phyloP scores from a whole-genome alignment of 2,329 filamentous ascomycete genomes.

The Tolypocladium paradoxum region DNA sequence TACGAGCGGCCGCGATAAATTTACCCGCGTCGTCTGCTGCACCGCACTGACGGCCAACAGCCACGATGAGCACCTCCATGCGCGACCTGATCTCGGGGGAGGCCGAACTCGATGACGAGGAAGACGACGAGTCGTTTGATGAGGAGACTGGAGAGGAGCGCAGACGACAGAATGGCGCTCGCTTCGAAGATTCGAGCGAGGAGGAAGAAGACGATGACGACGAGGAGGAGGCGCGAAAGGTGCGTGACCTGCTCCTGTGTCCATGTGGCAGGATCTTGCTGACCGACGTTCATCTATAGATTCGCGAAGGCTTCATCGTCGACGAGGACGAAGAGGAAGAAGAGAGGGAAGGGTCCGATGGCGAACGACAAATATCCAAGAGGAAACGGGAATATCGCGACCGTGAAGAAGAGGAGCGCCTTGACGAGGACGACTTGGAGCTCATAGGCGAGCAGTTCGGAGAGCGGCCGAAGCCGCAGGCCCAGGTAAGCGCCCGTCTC shows the following conservation, averaged over 20 bases:
- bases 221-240: constrained; percentile 69
- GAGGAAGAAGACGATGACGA: constrained; percentile 91
- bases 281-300: constrained; percentile 34
- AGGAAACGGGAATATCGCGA: constrained; percentile 68
- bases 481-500: constrained; percentile 47
- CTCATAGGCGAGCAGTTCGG: constrained; percentile 78
- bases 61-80: constrained; percentile 53
- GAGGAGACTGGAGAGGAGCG: constrained; percentile 58
- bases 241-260: constrained; percentile 26
- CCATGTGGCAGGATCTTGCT: neutral
- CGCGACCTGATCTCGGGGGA: constrained; percentile 72
- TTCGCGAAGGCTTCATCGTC: constrained; percentile 91
- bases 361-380: constrained; percentile 44
- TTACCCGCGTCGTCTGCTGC: neutral
- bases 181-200: constrained; percentile 74
- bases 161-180: constrained; percentile 24
- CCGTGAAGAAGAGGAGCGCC: constrained; percentile 73
- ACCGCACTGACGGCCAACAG: constrained; percentile 3
- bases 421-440: constrained; percentile 94
- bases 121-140: constrained; percentile 74
- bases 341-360: constrained; percentile 56
- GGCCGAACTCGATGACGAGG: constrained; percentile 77
- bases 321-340: constrained; percentile 54
- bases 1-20: neutral
- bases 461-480: constrained; percentile 47